Evolutionary conservation across 176 grass and related monocot genomes (phyloP).

Genomic region (Rhynchospora pubera): DNA sequence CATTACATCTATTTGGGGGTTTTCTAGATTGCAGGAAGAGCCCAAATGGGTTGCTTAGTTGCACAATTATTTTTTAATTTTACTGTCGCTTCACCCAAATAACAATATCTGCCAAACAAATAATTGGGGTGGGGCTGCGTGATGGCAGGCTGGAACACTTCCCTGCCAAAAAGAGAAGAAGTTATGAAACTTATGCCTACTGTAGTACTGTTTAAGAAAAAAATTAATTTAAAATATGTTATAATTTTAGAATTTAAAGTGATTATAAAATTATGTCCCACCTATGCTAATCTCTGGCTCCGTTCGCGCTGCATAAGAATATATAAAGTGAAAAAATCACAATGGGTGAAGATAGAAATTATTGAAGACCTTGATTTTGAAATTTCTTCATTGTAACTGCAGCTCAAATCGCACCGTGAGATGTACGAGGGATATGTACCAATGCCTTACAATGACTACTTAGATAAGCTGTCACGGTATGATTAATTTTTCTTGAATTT

Average conservation of each 20-base stretch:
- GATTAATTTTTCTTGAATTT: neutral
- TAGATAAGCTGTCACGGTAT: slow-evolving; percentile 71
- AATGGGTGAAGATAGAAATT: neutral
- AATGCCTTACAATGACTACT: slow-evolving; percentile 83
- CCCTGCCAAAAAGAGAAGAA: too few relatives aligned
- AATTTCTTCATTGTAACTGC: slow-evolving; percentile 23
- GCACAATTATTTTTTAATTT: neutral
- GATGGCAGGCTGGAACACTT: too few relatives aligned
- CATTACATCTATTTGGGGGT: neutral
- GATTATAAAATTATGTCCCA: too few relatives aligned
- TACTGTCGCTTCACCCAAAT: slow-evolving; percentile 18
- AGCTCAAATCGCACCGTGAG: slow-evolving; percentile 74
- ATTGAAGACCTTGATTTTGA: neutral
- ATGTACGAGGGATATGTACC: slow-evolving; percentile 89
- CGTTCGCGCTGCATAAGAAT: neutral
- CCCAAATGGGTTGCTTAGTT: neutral
- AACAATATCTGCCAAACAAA: neutral
- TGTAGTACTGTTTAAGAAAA: too few relatives aligned
- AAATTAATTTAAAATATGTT: too few relatives aligned
- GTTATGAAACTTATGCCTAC: too few relatives aligned
- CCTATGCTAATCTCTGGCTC: too few relatives aligned
- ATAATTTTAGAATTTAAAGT: too few relatives aligned
- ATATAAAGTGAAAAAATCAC: neutral
- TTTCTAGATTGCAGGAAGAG: neutral
- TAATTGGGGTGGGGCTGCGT: too few relatives aligned